Percentiles rank a stretch among this genome's conserved stretches.
Conservation (phyloP, 1,139 yeast species). For the Debaryomyces psychrophilus region DNA sequence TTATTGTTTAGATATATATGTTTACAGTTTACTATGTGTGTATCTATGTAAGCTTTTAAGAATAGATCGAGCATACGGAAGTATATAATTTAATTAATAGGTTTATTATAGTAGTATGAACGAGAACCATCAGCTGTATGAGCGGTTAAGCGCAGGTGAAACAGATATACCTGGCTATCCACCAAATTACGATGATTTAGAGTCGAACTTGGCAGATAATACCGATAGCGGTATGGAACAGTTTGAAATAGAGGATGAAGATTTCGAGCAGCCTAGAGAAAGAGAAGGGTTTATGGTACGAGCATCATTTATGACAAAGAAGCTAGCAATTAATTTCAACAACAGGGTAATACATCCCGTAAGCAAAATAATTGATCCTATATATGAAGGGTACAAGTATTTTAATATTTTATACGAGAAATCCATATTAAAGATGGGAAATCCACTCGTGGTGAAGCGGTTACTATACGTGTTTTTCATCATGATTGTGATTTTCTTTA, state of each 20-base stretch:
- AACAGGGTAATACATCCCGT: constrained; percentile 55
- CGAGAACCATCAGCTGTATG: constrained; percentile 11
- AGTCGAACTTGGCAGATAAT: constrained; percentile 8
- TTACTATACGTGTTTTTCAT: constrained; percentile 69
- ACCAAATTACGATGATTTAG: constrained; percentile 34
- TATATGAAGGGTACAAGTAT: constrained; percentile 58
- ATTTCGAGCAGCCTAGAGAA: constrained; percentile 17
- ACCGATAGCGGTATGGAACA: constrained; percentile 31
- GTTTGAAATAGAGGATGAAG: constrained; percentile 46
- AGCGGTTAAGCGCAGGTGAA: constrained; percentile 10
- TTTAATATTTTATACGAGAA: constrained; percentile 55
- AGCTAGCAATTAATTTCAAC: constrained; percentile 43
- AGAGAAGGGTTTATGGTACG: constrained; percentile 30
- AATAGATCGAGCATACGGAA: neutral
- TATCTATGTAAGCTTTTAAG: neutral
- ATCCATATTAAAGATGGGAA: constrained; percentile 67
- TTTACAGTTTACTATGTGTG: constrained; percentile 2
- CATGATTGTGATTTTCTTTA: constrained; percentile 56
- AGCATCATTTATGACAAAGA: constrained; percentile 36
- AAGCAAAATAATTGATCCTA: constrained; percentile 63
- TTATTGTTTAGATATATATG: neutral
- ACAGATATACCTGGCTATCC: constrained; percentile 29
- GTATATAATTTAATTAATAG: neutral
- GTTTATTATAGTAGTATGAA: neutral
- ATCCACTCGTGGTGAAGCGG: constrained; percentile 82